Evolutionary conservation across 2,329 filamentous ascomycete species (phyloP).

Genomic region (Xylariaceae sp.): DNA sequence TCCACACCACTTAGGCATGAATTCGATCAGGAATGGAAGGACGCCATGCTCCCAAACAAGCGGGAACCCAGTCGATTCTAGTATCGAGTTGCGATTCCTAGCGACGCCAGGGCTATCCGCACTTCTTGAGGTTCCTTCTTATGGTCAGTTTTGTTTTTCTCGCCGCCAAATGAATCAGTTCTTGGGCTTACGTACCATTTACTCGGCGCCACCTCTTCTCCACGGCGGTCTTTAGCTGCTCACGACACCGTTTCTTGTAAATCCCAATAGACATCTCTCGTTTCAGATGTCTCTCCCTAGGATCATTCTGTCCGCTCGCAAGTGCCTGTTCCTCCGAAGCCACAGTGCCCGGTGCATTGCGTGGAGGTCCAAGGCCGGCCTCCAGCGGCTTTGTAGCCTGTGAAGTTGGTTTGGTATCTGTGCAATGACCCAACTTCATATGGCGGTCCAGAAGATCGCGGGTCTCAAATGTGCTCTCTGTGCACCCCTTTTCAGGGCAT

Average conservation of each 20-base stretch:
- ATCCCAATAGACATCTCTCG: slow-evolving; percentile 29
- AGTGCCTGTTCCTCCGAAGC: background rate
- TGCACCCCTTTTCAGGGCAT: slow-evolving; percentile 38
- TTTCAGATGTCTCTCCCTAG: slow-evolving; percentile 27
- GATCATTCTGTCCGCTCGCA: background rate
- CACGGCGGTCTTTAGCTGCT: slow-evolving; percentile 33
- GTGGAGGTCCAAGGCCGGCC: background rate
- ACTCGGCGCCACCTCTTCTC: slow-evolving; percentile 33
- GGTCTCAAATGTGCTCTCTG: slow-evolving; percentile 34
- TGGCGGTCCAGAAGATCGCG: slow-evolving; percentile 36
- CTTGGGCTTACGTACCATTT: slow-evolving; percentile 24
- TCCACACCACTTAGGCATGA: slow-evolving; percentile 40
- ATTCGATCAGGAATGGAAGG: slow-evolving; percentile 40
- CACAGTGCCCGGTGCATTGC: background rate
- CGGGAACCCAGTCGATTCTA: slow-evolving; percentile 37
- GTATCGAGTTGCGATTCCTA: slow-evolving; percentile 27
- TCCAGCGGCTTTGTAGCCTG: slow-evolving; percentile 20
- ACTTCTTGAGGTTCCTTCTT: slow-evolving; percentile 26
- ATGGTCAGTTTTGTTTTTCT: background rate
- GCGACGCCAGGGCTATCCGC: slow-evolving; percentile 33
- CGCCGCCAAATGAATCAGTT: too few relatives aligned
- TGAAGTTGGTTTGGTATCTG: slow-evolving; percentile 5
- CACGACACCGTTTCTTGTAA: slow-evolving; percentile 35
- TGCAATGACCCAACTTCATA: slow-evolving; percentile 35
- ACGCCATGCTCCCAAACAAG: slow-evolving; percentile 41